Percentiles rank a stretch among this genome's conserved stretches.
Conservation (phyloP, 805 yeast species). For the Nakazawaea populi region DNA sequence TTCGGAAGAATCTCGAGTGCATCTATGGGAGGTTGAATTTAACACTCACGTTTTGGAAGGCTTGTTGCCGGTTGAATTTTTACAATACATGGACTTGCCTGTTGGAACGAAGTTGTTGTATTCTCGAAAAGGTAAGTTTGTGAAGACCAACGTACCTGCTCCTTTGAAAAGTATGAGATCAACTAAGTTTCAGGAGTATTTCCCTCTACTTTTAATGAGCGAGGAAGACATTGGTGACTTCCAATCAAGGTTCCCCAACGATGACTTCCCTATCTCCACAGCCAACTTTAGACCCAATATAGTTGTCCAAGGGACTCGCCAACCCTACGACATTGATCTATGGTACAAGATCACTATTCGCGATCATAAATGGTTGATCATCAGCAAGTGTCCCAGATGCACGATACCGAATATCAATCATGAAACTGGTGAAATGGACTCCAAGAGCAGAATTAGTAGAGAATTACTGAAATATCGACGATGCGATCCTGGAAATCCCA, state of each 20-base stretch:
- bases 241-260: slow-evolving; percentile 7
- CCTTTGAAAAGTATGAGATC: slow-evolving; percentile 7
- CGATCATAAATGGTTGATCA: slow-evolving; percentile 14
- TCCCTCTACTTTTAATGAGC: slow-evolving; percentile 21
- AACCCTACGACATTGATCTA: slow-evolving; percentile 22
- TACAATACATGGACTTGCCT: slow-evolving; percentile 15
- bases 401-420: slow-evolving; percentile 21
- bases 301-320: slow-evolving; percentile 14
- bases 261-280: slow-evolving; percentile 11
- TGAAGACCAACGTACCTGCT: slow-evolving; percentile 19
- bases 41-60: slow-evolving; percentile 18
- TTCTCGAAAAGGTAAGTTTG: slow-evolving; percentile 20
- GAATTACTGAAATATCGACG: slow-evolving; percentile 4
- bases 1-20: slow-evolving; percentile 9
- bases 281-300: slow-evolving; percentile 23
- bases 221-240: slow-evolving; percentile 17
- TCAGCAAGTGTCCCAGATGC: slow-evolving; percentile 24
- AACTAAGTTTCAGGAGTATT: slow-evolving; percentile 26
- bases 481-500: slow-evolving; percentile 7
- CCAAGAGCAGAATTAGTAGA: slow-evolving; percentile 2
- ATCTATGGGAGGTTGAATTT: slow-evolving; percentile 17
- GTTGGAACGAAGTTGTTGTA: slow-evolving; percentile 16
- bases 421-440: slow-evolving; percentile 13
- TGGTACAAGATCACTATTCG: slow-evolving; percentile 19
- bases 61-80: slow-evolving; percentile 16